These are phyloP conservation scores for Metschnikowia gelsemii DNA, from an alignment of 805 yeast genomes.

Conservation along the genomic window DNA sequence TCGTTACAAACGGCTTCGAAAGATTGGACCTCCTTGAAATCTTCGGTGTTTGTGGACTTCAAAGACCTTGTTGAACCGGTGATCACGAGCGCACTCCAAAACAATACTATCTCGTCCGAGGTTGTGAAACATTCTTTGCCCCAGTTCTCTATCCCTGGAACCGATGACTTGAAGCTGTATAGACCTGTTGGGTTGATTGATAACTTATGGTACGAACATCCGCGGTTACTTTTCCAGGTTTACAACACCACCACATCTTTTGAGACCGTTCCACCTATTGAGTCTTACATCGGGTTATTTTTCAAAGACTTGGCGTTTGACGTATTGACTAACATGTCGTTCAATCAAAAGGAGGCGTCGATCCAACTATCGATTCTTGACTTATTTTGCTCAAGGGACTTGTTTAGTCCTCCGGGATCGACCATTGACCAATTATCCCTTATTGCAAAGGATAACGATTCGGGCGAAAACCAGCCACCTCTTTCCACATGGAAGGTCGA, in stretches of 20 bases:
- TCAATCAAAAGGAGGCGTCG: slow-evolving; percentile 84
- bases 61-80: slow-evolving; percentile 33
- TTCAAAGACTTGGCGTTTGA: slow-evolving; percentile 77
- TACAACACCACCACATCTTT: slow-evolving; percentile 55
- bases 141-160: slow-evolving; percentile 35
- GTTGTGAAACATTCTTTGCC: slow-evolving; percentile 43
- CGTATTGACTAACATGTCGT: slow-evolving; percentile 74
- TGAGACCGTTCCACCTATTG: slow-evolving; percentile 53
- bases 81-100: slow-evolving; percentile 31
- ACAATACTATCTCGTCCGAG: slow-evolving; percentile 39
- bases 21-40: slow-evolving; percentile 38
- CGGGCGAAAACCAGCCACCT: slow-evolving; percentile 41
- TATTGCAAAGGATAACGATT: slow-evolving; percentile 40
- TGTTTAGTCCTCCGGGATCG: slow-evolving; percentile 60
- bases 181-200: slow-evolving; percentile 46
- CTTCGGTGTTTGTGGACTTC: slow-evolving; percentile 34
- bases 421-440: slow-evolving; percentile 65
- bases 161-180: slow-evolving; percentile 20
- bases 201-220: slow-evolving; percentile 58
- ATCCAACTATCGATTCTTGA: slow-evolving; percentile 77
- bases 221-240: slow-evolving; percentile 61
- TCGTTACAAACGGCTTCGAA: slow-evolving; percentile 35
- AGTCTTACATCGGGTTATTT: slow-evolving; percentile 47
- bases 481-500: slow-evolving; percentile 87
- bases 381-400: slow-evolving; percentile 61